A percentile compares a stretch with the other conserved stretches of the same genome.
Conservation (phyloP, 257 asterid species). For the Solanum boliviense region DNA sequence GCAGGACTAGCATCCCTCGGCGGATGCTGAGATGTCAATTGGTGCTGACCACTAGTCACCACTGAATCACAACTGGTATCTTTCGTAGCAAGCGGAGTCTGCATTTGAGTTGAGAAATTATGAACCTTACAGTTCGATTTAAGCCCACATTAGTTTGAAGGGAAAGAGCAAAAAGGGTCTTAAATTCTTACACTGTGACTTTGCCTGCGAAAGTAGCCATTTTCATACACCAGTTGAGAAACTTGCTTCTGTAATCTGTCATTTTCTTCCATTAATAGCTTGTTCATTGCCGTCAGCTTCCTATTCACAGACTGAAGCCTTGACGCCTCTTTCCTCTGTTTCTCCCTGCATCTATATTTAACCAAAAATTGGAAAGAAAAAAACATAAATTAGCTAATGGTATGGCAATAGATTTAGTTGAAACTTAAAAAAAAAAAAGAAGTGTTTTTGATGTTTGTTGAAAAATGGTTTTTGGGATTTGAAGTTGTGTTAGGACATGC, state of each 20-base stretch:
- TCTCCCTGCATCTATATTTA: slow-evolving; percentile 71
- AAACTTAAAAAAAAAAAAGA: not conserved
- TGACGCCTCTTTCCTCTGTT: slow-evolving; percentile 84
- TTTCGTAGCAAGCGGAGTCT: slow-evolving; percentile 60
- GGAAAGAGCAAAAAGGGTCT: not conserved
- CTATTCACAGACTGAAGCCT: slow-evolving; percentile 75
- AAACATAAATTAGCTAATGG: not conserved
- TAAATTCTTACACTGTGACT: slow-evolving; percentile 21
- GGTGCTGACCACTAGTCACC: slow-evolving; percentile 86
- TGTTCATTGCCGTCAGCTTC: slow-evolving; percentile 91
- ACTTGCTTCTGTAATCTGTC: slow-evolving; percentile 90
- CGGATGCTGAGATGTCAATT: slow-evolving; percentile 75
- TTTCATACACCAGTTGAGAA: slow-evolving; percentile 73
- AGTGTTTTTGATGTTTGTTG: not conserved
- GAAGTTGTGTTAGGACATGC: not conserved
- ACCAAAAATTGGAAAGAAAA: not conserved
- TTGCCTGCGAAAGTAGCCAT: slow-evolving; percentile 69
- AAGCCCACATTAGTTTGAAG: not conserved
- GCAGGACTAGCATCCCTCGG: slow-evolving; percentile 99
- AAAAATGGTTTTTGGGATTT: not conserved
- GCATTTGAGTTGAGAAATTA: not conserved
- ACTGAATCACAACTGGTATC: slow-evolving; percentile 89
- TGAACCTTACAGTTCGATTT: not conserved
- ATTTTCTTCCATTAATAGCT: slow-evolving; percentile 83
- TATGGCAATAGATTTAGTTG: not conserved